Conservation (phyloP, 179 eudicot species). For the Drosera spatulata region DNA sequence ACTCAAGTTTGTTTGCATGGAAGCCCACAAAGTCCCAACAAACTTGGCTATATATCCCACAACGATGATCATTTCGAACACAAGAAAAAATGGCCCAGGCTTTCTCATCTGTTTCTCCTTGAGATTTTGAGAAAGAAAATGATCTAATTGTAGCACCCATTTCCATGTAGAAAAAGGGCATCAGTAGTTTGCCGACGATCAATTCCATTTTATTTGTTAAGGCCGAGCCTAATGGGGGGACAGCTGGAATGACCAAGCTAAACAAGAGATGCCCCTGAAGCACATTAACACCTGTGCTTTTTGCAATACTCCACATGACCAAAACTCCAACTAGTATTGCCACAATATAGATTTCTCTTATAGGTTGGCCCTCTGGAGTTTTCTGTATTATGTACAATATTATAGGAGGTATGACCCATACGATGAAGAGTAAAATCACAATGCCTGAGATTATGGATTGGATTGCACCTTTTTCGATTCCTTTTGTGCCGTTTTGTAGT, state of each 20-base stretch:
- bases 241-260: constrained; percentile 13
- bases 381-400: constrained; percentile 3
- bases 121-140: not conserved
- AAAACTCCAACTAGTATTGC: constrained; percentile 5
- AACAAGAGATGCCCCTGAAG: constrained; percentile 8
- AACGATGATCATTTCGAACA: constrained; percentile 28
- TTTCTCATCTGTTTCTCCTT: too few species aligned
- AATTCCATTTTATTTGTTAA: constrained; percentile 5
- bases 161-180: not conserved
- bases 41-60: constrained; percentile 41
- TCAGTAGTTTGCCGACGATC: not conserved
- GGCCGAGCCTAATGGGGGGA: constrained; percentile 16
- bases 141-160: constrained; percentile 9
- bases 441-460: not conserved
- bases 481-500: not conserved
- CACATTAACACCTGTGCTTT: constrained; percentile 1
- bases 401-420: not conserved
- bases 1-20: constrained; percentile 24
- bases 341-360: constrained; percentile 4
- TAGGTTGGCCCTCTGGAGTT: constrained; percentile 9
- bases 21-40: constrained; percentile 25
- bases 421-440: not conserved
- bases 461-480: not conserved
- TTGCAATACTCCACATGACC: constrained; percentile 4
- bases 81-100: not conserved